phyloP scores from a whole-genome alignment of 805 yeast species.

The Diddensiella caesifluorescens region DNA sequence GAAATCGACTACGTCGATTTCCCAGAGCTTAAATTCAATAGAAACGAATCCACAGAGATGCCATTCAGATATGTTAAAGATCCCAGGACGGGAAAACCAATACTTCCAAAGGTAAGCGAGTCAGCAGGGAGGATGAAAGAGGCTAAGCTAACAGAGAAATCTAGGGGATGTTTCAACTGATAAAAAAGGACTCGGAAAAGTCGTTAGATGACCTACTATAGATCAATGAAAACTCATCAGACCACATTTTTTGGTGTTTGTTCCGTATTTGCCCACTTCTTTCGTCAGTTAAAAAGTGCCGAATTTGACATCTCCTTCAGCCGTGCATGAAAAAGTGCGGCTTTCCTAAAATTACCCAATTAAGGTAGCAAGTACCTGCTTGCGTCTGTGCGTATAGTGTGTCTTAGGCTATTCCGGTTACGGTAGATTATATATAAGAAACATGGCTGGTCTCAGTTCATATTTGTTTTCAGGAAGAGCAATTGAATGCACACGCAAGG shows the following conservation, averaged over 20 bases:
- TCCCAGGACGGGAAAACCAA: constrained; percentile 53
- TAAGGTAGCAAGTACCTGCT: too few species aligned
- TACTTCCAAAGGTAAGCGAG: constrained; percentile 55
- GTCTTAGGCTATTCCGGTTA: too few species aligned
- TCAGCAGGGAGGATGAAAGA: neutral
- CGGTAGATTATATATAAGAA: too few species aligned
- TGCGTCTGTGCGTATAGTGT: too few species aligned
- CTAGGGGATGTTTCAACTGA: constrained; percentile 78
- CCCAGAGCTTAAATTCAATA: constrained; percentile 86
- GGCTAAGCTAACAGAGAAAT: neutral
- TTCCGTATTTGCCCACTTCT: too few species aligned
- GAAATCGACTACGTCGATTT: constrained; percentile 82
- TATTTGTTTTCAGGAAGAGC: too few species aligned
- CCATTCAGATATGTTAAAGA: constrained; percentile 88
- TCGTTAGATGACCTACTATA: constrained; percentile 37
- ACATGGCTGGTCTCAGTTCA: too few species aligned
- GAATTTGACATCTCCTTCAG: too few species aligned
- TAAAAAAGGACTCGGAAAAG: constrained; percentile 80
- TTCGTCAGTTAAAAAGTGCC: too few species aligned
- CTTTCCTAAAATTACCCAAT: too few species aligned
- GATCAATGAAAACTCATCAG: neutral
- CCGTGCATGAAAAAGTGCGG: too few species aligned
- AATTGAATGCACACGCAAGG: too few species aligned
- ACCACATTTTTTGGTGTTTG: neutral
- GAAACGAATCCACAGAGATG: constrained; percentile 93